Evolutionary conservation across 140 eudicot species (phyloP).

Genomic region (Erigeron philadelphicus): DNA sequence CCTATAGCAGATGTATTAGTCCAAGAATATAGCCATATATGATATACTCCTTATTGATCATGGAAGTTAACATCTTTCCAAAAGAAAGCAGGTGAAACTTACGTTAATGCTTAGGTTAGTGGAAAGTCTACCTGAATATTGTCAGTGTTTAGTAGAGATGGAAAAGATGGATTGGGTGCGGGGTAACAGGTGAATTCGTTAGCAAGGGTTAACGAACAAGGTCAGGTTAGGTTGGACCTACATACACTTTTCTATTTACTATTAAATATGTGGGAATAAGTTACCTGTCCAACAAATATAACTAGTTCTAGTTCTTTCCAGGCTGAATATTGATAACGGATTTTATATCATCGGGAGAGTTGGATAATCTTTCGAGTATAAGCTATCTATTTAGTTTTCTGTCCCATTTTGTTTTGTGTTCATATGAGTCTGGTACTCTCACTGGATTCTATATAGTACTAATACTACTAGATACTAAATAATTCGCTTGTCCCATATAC

Average conservation of each 20-base stretch:
- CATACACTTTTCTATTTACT: not conserved
- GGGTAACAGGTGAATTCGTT: not conserved
- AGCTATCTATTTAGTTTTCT: too few species aligned
- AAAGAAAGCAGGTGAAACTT: not conserved
- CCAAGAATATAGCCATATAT: not conserved
- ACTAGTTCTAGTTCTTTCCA: too few species aligned
- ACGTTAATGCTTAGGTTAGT: not conserved
- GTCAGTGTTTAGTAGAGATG: not conserved
- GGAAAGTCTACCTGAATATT: not conserved
- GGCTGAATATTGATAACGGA: too few species aligned
- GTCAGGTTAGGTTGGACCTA: not conserved
- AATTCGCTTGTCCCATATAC: not conserved
- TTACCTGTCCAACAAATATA: too few species aligned
- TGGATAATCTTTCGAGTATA: too few species aligned
- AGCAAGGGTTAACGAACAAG: too few species aligned
- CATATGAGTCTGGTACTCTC: too few species aligned
- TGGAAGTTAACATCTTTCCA: not conserved
- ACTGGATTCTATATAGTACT: not conserved
- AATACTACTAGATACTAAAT: not conserved
- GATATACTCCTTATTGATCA: not conserved
- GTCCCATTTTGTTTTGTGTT: too few species aligned
- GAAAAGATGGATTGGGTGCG: not conserved
- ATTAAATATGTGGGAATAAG: not conserved
- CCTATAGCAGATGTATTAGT: slow-evolving; percentile 33
- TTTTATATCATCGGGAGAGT: too few species aligned